Conservation (phyloP, 2,329 filamentous ascomycete species). For the Colletotrichum falcatum region DNA sequence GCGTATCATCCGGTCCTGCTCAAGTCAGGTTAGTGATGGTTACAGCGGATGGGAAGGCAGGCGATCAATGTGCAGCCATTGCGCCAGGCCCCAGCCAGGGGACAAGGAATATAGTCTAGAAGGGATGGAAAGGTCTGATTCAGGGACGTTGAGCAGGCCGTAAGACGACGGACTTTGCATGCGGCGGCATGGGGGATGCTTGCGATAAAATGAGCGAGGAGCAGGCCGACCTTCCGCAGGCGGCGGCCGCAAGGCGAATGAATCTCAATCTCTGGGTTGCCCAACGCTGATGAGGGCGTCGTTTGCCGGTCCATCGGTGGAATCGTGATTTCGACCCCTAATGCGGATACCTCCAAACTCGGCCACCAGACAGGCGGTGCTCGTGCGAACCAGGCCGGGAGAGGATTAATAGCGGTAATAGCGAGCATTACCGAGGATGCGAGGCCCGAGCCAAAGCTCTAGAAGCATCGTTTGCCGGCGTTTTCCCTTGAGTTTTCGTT, state of each 20-base stretch:
- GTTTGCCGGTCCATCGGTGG: no score
- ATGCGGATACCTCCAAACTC: constrained; percentile 13
- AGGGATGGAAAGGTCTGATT: constrained; percentile 5
- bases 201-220: not conserved
- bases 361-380: not conserved
- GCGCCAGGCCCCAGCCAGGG: not conserved
- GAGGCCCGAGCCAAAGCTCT: constrained; percentile 24
- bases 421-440: constrained; percentile 23
- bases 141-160: not conserved
- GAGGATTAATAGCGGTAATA: constrained; percentile 22
- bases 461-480: not conserved
- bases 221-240: not conserved
- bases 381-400: not conserved
- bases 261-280: not conserved
- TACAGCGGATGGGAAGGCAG: constrained; percentile 20
- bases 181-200: constrained; percentile 11
- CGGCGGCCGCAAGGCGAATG: not conserved
- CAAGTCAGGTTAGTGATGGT: not conserved
- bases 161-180: not conserved
- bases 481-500: not conserved
- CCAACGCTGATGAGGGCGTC: not conserved
- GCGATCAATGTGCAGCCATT: constrained; percentile 28
- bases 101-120: not conserved
- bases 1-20: constrained; percentile 4
- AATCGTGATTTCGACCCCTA: constrained; percentile 21